phyloP scores from a whole-genome alignment of 176 grass and related monocot species.

The Phragmites australis region DNA sequence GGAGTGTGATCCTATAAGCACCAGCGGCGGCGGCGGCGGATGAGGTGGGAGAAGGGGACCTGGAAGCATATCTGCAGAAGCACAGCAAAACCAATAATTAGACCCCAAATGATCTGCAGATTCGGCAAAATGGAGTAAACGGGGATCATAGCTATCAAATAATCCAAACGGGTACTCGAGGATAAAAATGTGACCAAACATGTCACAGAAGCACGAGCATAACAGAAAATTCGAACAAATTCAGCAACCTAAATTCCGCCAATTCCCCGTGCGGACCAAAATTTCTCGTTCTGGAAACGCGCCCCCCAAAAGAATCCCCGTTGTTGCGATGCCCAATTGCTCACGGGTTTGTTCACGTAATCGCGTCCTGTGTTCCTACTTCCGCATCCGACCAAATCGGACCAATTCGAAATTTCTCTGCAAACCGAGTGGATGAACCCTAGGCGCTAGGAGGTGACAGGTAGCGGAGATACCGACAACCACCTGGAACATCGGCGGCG shows the following conservation, averaged over 20 bases:
- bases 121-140: background rate
- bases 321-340: background rate
- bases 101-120: background rate
- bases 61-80: constrained; percentile 47
- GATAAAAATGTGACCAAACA: background rate
- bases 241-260: background rate
- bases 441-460: background rate
- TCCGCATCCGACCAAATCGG: background rate
- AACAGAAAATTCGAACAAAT: background rate
- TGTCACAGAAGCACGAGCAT: background rate
- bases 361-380: background rate
- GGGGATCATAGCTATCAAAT: background rate
- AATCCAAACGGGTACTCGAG: background rate
- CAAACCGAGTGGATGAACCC: background rate
- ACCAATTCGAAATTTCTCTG: background rate
- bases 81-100: constrained; percentile 8
- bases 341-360: background rate
- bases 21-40: background rate
- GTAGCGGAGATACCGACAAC: background rate
- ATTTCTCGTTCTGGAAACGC: background rate
- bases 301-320: background rate
- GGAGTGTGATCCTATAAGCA: constrained; percentile 20
- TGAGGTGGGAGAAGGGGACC: background rate
- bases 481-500: constrained; percentile 17
- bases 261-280: background rate